Evolutionary conservation across 1,284 basidiomycete genomes (phyloP), one percentile per base, ranked within the genome.

Genomic region (Rhodotorula glutinis): DNA sequence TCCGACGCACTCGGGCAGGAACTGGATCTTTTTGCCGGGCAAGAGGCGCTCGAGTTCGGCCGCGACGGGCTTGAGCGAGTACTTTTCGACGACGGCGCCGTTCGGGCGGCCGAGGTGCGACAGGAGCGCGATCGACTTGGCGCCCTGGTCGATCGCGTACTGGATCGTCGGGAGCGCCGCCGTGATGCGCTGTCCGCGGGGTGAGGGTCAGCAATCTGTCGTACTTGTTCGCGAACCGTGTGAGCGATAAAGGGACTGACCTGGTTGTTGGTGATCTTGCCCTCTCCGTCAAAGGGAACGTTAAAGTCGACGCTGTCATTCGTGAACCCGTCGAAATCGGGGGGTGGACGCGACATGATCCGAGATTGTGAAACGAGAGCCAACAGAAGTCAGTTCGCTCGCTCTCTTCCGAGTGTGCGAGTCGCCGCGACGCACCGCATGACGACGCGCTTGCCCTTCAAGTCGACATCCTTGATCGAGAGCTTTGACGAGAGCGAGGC

Each of bases 51-150:
- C 64, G 65, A 81, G 77, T 73, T 81, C 78, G 55, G 71, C 65
- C 25, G 79, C 87, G 69, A 98, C 89, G 57, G 92, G 91, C 79
- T 87, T 89, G 74, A 98, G 87, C 27, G 92, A 92, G 84, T 91
- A 97, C 79, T 98, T 98, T 67, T 85, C 81, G 75, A 88, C 88
- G 69, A 87, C 85, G 78, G 92, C 89, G 77, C 96, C 95, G 79
- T 98, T 92, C 27, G 95, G 96, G 72, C 96, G 91, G 58, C 95
- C 96, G 71, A 98, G 87, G 81, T 98, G 95, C 76, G 94, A 98
- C 92, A 97, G 97, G 78, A 98, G 86, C 75, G 93, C 85, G 78
- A 98, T 87, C 62, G 86, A 58, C 40, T 56, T 60, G 83, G 72
- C 75, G 89, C 92, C 89, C 74, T 92, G 85, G 62, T 94, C 88